phyloP scores from a whole-genome alignment of 768 basidiomycete species.

The Collybia sp. region DNA sequence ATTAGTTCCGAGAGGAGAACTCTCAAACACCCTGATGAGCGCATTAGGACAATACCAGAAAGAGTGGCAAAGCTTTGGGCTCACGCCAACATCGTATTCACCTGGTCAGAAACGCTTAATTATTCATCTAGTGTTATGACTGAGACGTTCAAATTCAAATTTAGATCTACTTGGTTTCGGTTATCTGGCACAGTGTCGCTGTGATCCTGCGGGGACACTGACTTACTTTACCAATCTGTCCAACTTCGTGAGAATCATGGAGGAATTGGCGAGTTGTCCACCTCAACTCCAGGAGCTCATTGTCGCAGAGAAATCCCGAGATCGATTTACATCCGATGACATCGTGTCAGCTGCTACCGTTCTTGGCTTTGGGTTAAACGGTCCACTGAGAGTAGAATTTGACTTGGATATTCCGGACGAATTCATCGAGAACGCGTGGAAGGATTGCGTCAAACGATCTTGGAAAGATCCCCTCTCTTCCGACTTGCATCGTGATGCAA shows the following conservation, averaged over 20 bases:
- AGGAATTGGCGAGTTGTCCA: constrained; percentile 41
- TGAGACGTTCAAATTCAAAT: constrained; percentile 1
- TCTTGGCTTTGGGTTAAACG: constrained; percentile 67
- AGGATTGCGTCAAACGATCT: constrained; percentile 45
- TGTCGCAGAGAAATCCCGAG: constrained; percentile 55
- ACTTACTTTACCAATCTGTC: constrained; percentile 60
- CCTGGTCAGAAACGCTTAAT: constrained; percentile 37
- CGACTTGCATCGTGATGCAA: constrained; percentile 46
- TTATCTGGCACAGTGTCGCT: constrained; percentile 77
- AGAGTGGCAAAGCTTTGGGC: constrained; percentile 48
- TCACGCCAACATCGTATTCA: constrained; percentile 64
- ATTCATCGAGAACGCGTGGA: constrained; percentile 72
- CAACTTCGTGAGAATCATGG: constrained; percentile 44
- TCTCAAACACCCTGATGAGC: constrained; percentile 33
- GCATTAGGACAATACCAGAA: constrained; percentile 32
- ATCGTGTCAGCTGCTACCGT: constrained; percentile 36
- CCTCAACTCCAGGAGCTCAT: constrained; percentile 52
- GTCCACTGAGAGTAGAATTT: constrained; percentile 59
- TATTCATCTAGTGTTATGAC: neutral
- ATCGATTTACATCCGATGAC: constrained; percentile 60
- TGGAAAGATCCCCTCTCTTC: constrained; percentile 51
- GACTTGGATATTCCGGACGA: constrained; percentile 64
- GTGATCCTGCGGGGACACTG: constrained; percentile 62
- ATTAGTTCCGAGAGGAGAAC: constrained; percentile 51
- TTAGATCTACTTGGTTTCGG: constrained; percentile 74